Evolutionary conservation across 352 stramenopile genomes (phyloP), one percentile per base, ranked within the genome.

Genomic region (Pythium aquatile): DNA sequence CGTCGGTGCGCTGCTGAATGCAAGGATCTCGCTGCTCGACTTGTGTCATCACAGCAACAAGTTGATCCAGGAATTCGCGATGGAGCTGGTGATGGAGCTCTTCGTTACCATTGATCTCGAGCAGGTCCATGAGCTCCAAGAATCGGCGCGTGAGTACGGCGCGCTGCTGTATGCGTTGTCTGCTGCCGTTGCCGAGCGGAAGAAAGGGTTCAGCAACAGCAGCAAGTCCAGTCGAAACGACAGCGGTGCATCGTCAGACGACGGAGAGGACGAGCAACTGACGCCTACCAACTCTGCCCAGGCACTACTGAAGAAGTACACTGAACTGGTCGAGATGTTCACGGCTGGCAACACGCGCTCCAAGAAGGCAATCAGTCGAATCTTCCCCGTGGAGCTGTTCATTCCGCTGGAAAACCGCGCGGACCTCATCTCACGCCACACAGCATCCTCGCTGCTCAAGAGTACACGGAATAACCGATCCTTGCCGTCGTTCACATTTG

Each of bases 341-440:
- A 93, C 84, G 44, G 82, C 83, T 10, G 84, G 84, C 14, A 95
- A 95, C 54, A 86, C 74, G 14, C 76, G 83, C 1, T 91, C 86
- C 0, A 92, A 91, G 59, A 90, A 84, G 58, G 72, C 74, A 0
- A 89, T 95, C 72, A 87, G 84, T 57, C 78, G 86, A 16, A 87
- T 95, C 29, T 79, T 95, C 40, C 86, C 86, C 0, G 86, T 93
- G 1, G 86, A 93, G 37, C 65, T 93, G 9, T 95, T 95, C 62
- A 82, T 92, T 7, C 80, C 85, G 14, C 72, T 59, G 2, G 81
- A 88, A 55, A 83, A 69, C 30, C 73, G 76, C 4, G 64, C 56
- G 5, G 82, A 91, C 14, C 59, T 89, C 10, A 76, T 88, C 20
- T 79, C 79, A 6, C 81, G 79, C 7, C 79, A 93, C 58, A 88